Evolutionary conservation across 768 basidiomycete genomes (phyloP).

Genomic region (Russula foetens): DNA sequence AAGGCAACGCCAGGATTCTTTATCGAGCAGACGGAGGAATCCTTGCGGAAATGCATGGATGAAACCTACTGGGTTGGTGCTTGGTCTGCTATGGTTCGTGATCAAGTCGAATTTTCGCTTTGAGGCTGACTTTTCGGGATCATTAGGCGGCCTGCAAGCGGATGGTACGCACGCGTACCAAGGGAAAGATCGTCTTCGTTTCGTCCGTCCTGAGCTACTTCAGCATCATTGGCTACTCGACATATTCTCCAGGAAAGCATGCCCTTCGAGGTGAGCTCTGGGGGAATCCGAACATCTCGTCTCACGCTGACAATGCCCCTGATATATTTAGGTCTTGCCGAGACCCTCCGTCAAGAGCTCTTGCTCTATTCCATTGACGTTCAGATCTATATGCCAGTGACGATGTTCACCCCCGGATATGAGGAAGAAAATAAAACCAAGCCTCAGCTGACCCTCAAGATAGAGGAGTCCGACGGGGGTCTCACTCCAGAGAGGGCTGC

Average conservation of each 20-base stretch:
- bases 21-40: conserved; percentile 55
- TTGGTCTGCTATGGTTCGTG: conserved; percentile 42
- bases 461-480: conserved; percentile 67
- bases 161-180: conserved; percentile 48
- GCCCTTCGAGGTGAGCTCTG: conserved; percentile 62
- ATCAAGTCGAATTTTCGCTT: neutral
- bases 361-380: conserved; percentile 68
- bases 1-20: conserved; percentile 63
- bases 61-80: conserved; percentile 50
- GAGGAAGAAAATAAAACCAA: conserved; percentile 72
- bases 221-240: conserved; percentile 67
- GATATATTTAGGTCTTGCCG: conserved; percentile 58
- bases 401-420: conserved; percentile 72
- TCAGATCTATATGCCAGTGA: conserved; percentile 77
- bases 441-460: conserved; percentile 62
- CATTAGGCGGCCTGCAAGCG: conserved; percentile 57
- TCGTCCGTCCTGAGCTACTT: conserved; percentile 70
- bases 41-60: conserved; percentile 50
- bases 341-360: conserved; percentile 73
- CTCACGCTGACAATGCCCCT: neutral
- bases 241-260: conserved; percentile 79
- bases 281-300: neutral
- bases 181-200: conserved; percentile 69
- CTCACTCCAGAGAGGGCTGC: conserved; percentile 60
- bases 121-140: neutral